Base-by-base conservation (phyloP, 2,329 filamentous ascomycete genomes). In the Karstenula rhodostoma region DNA sequence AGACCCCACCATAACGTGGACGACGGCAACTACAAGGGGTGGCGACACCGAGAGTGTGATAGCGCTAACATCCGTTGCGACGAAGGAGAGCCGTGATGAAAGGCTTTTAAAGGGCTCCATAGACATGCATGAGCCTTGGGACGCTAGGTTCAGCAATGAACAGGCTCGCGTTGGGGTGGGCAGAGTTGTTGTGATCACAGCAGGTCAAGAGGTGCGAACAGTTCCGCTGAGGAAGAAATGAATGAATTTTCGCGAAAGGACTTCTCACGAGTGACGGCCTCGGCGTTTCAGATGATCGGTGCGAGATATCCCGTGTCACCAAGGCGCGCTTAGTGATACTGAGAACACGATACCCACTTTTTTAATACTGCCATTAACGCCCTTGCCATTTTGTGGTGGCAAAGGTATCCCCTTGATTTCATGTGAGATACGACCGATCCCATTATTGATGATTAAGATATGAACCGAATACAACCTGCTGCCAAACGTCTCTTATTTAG, bases 71-170 rank as follows among this genome's bases (percentile, higher is more conserved):
- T 47, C 60, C 1, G 33, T 68, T 2, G 56, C 47, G 13, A 57
- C 61, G 3, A 57, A 44, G 46, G 33, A 35, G 17, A 53, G 33
- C 23, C 66, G 61, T 44, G 62, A 62, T 54, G 57, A 7, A 7
- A 51, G 19, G 15, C 29, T 17, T 60, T 62, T 29, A 58, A 52
- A 13, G 35, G 12, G 33, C 13, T 65, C 64, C 22, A 55, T 64
- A 15, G 53, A 54, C 29, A 49, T 50, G 9, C 57, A 64, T 3
- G 68, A 70, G 10, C 61, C 67, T 1, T 72, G 69, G 69, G 68
- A 68, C 49, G 63, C 64, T 15, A 64, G 61, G 1, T 56, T 68
- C 12, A 63, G 60, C 12, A 54, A 63, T 23, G 64, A 67, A n/a
- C 57, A 52, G 19, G 58, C 58, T 44, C 58, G 56, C 17, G 46